Percentiles rank a stretch among this genome's conserved stretches.
Conservation (phyloP, 352 stramenopile genomes). For the Phytophthora fragariaefolia region DNA sequence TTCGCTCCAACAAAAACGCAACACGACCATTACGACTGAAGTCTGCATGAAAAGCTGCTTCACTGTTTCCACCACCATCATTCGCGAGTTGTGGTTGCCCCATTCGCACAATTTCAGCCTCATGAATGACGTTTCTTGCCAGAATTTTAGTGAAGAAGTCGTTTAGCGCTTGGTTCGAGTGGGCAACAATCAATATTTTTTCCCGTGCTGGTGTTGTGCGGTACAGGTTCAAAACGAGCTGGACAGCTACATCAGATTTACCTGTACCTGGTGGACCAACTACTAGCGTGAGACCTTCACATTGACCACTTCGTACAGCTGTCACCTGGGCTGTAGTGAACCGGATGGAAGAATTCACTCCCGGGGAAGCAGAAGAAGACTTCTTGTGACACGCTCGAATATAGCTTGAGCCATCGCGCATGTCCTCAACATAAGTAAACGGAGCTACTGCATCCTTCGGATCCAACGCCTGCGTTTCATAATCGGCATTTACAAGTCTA, state of each 20-base stretch:
- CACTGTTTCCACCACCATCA: constrained; percentile 38
- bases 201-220: constrained; percentile 78
- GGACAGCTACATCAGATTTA: constrained; percentile 96
- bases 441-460: constrained; percentile 45
- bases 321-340: constrained; percentile 94
- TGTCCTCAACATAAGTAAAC: constrained; percentile 60
- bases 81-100: constrained; percentile 44
- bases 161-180: constrained; percentile 96
- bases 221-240: constrained; percentile 95
- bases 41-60: constrained; percentile 91
- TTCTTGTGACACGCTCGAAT: constrained; percentile 47
- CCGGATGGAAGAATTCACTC: constrained; percentile 42
- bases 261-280: constrained; percentile 93
- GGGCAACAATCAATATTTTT: constrained; percentile 94
- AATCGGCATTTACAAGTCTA: constrained; percentile 51
- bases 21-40: constrained; percentile 95
- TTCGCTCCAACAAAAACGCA: constrained; percentile 70
- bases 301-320: constrained; percentile 93
- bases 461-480: constrained; percentile 38
- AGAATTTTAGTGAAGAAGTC: constrained; percentile 96
- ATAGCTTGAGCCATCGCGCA: constrained; percentile 35
- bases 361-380: constrained; percentile 7
- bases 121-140: constrained; percentile 72
- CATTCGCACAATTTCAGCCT: constrained; percentile 92
- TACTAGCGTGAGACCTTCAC: constrained; percentile 94